A percentile compares a stretch with the other conserved stretches of the same genome.
Conservation (phyloP, 148 eudicot species). For the Fagopyrum homotropicum region DNA sequence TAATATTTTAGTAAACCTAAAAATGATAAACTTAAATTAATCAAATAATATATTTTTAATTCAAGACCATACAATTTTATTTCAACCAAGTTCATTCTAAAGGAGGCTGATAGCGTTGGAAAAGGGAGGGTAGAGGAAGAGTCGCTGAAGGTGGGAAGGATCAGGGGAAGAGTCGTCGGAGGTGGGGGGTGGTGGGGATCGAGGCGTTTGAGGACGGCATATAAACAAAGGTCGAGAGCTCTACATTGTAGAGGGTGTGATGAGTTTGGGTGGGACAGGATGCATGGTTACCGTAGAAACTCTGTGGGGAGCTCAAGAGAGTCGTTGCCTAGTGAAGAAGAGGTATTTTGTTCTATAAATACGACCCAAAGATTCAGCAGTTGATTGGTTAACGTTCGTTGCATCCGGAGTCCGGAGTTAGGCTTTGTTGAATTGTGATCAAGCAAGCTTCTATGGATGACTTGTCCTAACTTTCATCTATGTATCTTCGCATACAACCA, state of each 20-base stretch:
- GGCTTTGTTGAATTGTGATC: slow-evolving; percentile 38
- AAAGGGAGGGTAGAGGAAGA: slow-evolving; percentile 39
- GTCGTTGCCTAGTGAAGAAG: slow-evolving; percentile 83
- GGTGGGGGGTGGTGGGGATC: slow-evolving; percentile 32
- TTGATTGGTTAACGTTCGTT: no score
- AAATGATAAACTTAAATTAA: no score
- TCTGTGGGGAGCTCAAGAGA: slow-evolving; percentile 49
- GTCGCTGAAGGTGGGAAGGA: background rate
- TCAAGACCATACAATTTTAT: no score
- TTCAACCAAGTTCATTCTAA: no score
- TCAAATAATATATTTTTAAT: no score
- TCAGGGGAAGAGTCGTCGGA: background rate
- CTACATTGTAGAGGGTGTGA: slow-evolving; percentile 90
- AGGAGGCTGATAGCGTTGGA: slow-evolving; percentile 78
- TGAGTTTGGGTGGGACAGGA: slow-evolving; percentile 79
- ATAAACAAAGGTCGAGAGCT: slow-evolving; percentile 80
- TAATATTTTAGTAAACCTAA: no score
- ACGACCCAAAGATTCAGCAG: no score
- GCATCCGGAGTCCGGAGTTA: slow-evolving; percentile 65
- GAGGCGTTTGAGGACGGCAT: slow-evolving; percentile 61
- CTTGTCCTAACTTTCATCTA: no score
- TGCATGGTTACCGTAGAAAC: slow-evolving; percentile 38
- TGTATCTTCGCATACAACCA: no score
- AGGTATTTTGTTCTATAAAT: slow-evolving; percentile 58
- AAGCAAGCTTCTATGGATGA: no score